Base-by-base conservation (phyloP, 2,329 filamentous ascomycete species). In the Taxawa tesnikishii region DNA sequence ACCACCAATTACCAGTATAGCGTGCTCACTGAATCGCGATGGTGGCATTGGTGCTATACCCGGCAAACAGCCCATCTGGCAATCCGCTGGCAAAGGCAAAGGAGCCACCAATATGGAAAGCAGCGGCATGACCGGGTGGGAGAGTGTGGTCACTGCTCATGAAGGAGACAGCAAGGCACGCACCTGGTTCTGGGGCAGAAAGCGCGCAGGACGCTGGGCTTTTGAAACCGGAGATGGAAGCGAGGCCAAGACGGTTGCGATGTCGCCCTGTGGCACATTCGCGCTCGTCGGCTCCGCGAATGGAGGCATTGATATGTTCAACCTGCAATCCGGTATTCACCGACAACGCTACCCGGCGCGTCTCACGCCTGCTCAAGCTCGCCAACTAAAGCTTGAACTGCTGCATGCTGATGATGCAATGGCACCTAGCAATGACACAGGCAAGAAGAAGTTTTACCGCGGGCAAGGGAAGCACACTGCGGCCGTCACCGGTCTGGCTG, bases 161-260 rank as follows among this genome's bases (percentile, higher is more conserved):
- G 79, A 79, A 48, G 75, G 79, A 31, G 88, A 96, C 49, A 70
- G 76, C 27, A 82, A 73, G 50, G 90, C 85, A 12, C 75, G 90
- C 32, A 96, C 90, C 2, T 98, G 90, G 90, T 94, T 94, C 59
- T 96, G 90, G 87, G 90, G 88, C 5, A 78, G 84, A 35, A 94
- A 92, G 58, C 77, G 80, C 46, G 87, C 90, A 29, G 90, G 90
- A 8, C 71, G 90, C 41, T 98, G 90, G 90, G 79, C 82, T 1
- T 83, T 98, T 44, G 76, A 82, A 42, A 94, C 87, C 1, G 73
- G 79, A 25, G 90, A 98, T 56, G 73, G 73, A 12, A 71, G 75
- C n/a, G 73, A 84, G 47, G 88, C 94, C 21, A 70, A 62, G 42
- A 88, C 82, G 32, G 84, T 98, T 13, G 73, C 85, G 8, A 79